Evolutionary conservation across 768 basidiomycete species (phyloP).

Genomic region (Gymnopilus dilepis): DNA sequence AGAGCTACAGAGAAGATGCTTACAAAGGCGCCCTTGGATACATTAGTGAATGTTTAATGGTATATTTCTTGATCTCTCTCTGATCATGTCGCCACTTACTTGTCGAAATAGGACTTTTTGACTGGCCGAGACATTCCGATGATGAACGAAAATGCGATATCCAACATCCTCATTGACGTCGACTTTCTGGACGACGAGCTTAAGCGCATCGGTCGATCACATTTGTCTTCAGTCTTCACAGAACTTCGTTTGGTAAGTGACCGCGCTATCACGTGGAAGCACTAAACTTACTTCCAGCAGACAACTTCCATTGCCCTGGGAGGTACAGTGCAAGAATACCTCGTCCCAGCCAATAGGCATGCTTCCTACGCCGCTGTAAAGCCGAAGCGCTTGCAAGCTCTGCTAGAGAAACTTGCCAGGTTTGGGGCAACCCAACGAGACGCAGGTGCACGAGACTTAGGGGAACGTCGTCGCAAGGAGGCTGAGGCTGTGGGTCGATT

Average conservation of each 20-base stretch:
- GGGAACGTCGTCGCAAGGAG: conserved; percentile 76
- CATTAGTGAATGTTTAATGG: conserved; percentile 89
- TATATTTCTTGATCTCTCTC: conserved; percentile 40
- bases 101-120: conserved; percentile 65
- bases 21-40: conserved; percentile 89
- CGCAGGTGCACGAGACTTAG: conserved; percentile 60
- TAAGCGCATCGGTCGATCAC: conserved; percentile 70
- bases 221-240: conserved; percentile 73
- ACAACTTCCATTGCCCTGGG: conserved; percentile 74
- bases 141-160: conserved; percentile 90
- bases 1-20: conserved; percentile 85
- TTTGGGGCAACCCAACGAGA: conserved; percentile 71
- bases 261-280: background rate
- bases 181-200: conserved; percentile 91
- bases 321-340: conserved; percentile 79
- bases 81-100: background rate
- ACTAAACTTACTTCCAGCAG: conserved; percentile 39
- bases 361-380: conserved; percentile 69
- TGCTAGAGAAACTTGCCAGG: conserved; percentile 81
- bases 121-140: conserved; percentile 73
- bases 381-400: conserved; percentile 70
- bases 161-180: conserved; percentile 85
- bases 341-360: conserved; percentile 73
- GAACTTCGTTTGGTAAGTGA: conserved; percentile 77
- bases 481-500: conserved; percentile 78